Evolutionary conservation across 768 basidiomycete species (phyloP).

Genomic region (Macrolepiota dolichaula): DNA sequence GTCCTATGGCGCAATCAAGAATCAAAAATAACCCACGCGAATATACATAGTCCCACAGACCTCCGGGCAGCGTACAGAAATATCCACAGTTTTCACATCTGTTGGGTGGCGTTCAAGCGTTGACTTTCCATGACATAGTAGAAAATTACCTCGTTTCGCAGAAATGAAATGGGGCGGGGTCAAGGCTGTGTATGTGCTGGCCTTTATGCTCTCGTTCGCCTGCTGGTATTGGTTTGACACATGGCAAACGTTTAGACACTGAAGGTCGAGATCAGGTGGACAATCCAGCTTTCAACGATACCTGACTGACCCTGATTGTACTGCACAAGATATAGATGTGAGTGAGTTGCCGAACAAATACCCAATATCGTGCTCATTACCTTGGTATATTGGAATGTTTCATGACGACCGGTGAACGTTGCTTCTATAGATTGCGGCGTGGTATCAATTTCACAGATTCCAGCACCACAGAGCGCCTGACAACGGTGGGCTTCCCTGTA

Average conservation of each 20-base stretch:
- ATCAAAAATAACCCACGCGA: background rate
- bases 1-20: constrained; percentile 32
- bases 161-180: constrained; percentile 45
- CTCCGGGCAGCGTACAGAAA: constrained; percentile 53
- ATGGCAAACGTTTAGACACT: constrained; percentile 51
- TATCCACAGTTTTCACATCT: constrained; percentile 58
- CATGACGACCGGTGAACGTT: constrained; percentile 56
- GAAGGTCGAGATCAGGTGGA: background rate
- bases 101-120: background rate
- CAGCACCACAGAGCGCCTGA: constrained; percentile 37
- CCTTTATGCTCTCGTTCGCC: constrained; percentile 42
- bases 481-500: constrained; percentile 52
- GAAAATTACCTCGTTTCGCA: constrained; percentile 43
- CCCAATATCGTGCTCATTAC: constrained; percentile 22
- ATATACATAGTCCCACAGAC: constrained; percentile 25
- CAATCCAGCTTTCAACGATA: background rate
- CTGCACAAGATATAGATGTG: constrained; percentile 21
- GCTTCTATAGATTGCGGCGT: constrained; percentile 58
- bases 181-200: constrained; percentile 44
- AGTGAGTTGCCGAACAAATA: background rate
- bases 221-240: constrained; percentile 42
- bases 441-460: constrained; percentile 59
- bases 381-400: constrained; percentile 66
- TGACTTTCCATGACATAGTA: background rate
- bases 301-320: constrained; percentile 47